Percentiles rank a stretch among this genome's conserved stretches.
Evolutionary conservation across 75 land plant genomes (phyloP).

Genomic region (Pinus taeda): DNA sequence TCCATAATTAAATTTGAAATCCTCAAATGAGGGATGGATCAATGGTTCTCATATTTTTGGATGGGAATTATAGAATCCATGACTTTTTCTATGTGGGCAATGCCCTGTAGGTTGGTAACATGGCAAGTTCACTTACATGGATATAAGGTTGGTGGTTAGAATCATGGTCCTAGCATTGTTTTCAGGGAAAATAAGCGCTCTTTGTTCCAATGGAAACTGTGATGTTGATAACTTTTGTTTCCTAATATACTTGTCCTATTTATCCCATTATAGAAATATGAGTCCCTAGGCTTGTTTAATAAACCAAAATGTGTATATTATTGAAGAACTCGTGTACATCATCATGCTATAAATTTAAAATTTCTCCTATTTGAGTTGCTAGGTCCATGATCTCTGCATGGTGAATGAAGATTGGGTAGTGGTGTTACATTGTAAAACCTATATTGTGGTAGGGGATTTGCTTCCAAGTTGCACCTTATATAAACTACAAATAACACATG

Average conservation of each 20-base stretch:
- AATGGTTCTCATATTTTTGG: no score
- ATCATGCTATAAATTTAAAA: neutral
- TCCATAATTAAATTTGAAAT: no score
- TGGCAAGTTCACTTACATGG: neutral
- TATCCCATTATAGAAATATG: neutral
- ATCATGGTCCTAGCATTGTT: neutral
- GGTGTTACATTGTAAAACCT: no score
- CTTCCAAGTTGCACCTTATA: conserved; percentile 41
- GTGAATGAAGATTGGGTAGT: no score
- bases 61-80: neutral
- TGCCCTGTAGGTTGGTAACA: neutral
- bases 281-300: no score
- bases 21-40: no score
- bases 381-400: conserved; percentile 25
- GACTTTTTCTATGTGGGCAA: neutral
- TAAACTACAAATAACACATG: no score
- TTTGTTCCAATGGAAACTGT: neutral
- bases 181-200: neutral
- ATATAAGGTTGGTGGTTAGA: neutral
- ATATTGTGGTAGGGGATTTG: no score
- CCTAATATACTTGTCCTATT: no score
- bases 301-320: neutral
- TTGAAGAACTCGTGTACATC: neutral
- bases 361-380: neutral
- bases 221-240: neutral